A percentile compares a stretch with the other conserved stretches of the same genome.
phyloP scores from a whole-genome alignment of 495 filamentous ascomycete genomes.

The Daldinia caldariorum region DNA sequence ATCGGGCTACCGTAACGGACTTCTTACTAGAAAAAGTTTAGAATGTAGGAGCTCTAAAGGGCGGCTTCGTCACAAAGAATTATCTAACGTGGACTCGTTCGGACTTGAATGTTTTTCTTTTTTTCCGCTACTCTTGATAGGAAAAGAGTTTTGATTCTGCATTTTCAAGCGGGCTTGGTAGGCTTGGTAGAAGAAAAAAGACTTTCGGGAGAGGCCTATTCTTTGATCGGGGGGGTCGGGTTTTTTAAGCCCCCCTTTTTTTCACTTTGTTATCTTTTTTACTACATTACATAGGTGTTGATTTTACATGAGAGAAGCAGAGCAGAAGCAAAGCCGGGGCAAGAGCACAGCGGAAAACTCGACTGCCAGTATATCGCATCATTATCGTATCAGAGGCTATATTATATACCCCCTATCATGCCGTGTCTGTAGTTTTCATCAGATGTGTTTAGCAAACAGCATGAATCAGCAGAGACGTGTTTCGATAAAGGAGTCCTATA shows the following conservation, averaged over 20 bases:
- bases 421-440: not conserved
- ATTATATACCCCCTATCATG: not conserved
- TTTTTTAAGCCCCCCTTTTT: not conserved
- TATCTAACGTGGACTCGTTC: not conserved
- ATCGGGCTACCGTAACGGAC: slow-evolving; percentile 3
- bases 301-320: not conserved
- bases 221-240: slow-evolving; percentile 8
- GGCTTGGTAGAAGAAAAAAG: slow-evolving; percentile 20
- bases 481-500: too few relatives aligned
- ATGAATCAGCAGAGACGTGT: too few relatives aligned
- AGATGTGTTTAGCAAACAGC: not conserved
- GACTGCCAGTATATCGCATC: slow-evolving; percentile 1
- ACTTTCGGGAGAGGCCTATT: slow-evolving; percentile 23
- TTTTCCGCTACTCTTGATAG: not conserved
- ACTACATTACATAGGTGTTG: slow-evolving; percentile 3
- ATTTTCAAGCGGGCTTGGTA: slow-evolving; percentile 28
- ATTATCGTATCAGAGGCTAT: not conserved
- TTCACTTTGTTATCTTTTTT: slow-evolving; percentile 11
- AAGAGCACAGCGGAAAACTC: too few relatives aligned
- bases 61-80: not conserved
- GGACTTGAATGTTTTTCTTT: not conserved
- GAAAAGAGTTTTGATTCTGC: slow-evolving; percentile 25
- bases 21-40: slow-evolving; percentile 12
- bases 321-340: not conserved
- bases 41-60: not conserved